Base-by-base conservation (phyloP, 345 rosid genomes). In the Aurinia saxatilis region DNA sequence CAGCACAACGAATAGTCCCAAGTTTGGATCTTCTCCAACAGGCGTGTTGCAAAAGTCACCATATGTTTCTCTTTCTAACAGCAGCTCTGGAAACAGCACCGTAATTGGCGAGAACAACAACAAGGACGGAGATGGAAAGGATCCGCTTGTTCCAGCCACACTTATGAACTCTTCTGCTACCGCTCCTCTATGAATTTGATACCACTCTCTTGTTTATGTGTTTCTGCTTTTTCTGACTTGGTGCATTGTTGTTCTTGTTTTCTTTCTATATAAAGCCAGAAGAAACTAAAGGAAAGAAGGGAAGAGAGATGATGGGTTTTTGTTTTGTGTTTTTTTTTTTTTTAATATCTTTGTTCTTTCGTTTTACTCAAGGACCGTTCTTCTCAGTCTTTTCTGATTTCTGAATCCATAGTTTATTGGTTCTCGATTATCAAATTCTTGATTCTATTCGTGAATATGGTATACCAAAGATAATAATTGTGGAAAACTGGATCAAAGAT, bases 61-160 rank as follows among this genome's bases (percentile, higher is more conserved):
- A 2, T 84, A 87, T 31, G 85, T 74, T 18, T 82, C 95, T 0
- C 72, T 87, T 48, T 90, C 99, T 29, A 90, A 87, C 66, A 85
- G 90, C 71, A 90, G 98, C 54, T 84, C 88, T 0, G 97, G 87
- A 31, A 87, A 96, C 73, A 93, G 96, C 69, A 66, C 79, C 0
- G 33, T 73, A 11, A 10, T 68, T 75, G 70, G 59, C 0, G 39
- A 70, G 7, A 64, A 41, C 59, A 84, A 63, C 52, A 69, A 35
- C 58, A 79, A 79, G 54, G 77, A 60, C 84, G 25, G 63, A 30
- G 70, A 59, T 40, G 72, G 50, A 7, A 74, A 70, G 2, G 75
- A 71, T 40, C 70, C 17, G 5, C 34, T 63, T 62, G 57, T 63
- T 7, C 50, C 36, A 1, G 54, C 68, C 5, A 33, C 63, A 6